phyloP scores from a whole-genome alignment of 768 basidiomycete genomes.

The Agrocybe pediades region DNA sequence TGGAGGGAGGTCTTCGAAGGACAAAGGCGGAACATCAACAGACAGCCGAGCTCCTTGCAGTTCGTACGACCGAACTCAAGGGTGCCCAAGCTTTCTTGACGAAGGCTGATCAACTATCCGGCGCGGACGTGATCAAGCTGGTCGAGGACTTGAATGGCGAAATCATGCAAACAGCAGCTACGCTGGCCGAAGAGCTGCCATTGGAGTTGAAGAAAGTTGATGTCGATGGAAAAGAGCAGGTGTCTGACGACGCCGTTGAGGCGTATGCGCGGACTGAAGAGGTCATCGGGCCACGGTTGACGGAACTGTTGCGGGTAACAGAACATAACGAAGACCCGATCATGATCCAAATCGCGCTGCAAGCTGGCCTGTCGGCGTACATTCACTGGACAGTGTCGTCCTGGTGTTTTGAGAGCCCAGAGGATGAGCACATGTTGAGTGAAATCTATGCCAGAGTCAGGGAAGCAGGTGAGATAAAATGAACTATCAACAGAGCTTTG shows the following conservation, averaged over 20 bases:
- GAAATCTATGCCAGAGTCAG: slow-evolving; percentile 43
- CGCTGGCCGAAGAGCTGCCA: slow-evolving; percentile 46
- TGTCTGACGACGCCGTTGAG: slow-evolving; percentile 26
- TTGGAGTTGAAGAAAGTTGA: background rate
- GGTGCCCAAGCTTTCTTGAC: slow-evolving; percentile 51
- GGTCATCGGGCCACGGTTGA: slow-evolving; percentile 37
- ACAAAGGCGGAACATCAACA: slow-evolving; percentile 23
- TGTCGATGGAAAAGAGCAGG: slow-evolving; percentile 17
- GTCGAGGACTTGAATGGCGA: slow-evolving; percentile 51
- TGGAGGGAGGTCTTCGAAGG: slow-evolving; percentile 19
- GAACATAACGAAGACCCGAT: slow-evolving; percentile 43
- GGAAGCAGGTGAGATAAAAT: slow-evolving; percentile 36
- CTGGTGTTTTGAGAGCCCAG: slow-evolving; percentile 53
- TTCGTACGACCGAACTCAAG: slow-evolving; percentile 48
- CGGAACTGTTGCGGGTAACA: slow-evolving; percentile 36
- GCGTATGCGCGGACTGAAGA: slow-evolving; percentile 29
- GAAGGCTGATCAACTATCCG: slow-evolving; percentile 46
- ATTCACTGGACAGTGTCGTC: slow-evolving; percentile 51
- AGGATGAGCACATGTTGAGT: slow-evolving; percentile 44
- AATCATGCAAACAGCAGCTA: slow-evolving; percentile 51
- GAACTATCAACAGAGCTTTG: background rate
- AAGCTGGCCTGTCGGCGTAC: slow-evolving; percentile 46
- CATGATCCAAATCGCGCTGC: slow-evolving; percentile 45
- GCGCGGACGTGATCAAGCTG: slow-evolving; percentile 47
- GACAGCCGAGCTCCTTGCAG: slow-evolving; percentile 32